Evolutionary conservation across 164 flowering plant species (phyloP), one percentile per base, ranked within the genome.

Genomic region (Pachysandra terminalis): DNA sequence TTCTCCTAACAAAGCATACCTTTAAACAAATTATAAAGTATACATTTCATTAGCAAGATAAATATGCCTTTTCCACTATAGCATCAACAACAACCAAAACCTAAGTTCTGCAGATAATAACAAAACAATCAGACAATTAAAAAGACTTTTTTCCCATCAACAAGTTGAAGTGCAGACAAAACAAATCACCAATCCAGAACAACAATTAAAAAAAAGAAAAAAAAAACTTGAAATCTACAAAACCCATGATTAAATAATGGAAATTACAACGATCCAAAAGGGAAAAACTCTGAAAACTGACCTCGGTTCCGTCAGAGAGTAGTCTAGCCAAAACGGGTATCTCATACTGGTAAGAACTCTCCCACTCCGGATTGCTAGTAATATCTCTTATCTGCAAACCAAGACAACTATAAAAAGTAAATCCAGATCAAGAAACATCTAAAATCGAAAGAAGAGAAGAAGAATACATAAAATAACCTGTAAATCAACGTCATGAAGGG

Each of bases 281-380:
- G 45, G 0, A 5, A 17, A 67, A 62, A 73, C 23, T 16, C n/a
- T 54, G 22, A 54, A 61, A 45, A 74, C 81, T 49, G 25, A 90
- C 98, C 98, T 94, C 97, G 5, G 89, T 74, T 66, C 97, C 98
- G 78, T 94, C 98, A 52, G 88, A 68, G 10, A 78, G 89, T 19
- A 88, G 74, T 81, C 81, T 86, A 25, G 92, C 95, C 75, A 94
- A 73, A 19, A 91, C 98, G 0, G 98, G 98, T 65, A 94, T 91
- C 81, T 94, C 97, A 73, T 86, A 94, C 73, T 91, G 95, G 73
- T 86, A 94, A 69, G 89, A 79, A 63, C 19, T 88, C 79, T 91
- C 96, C 98, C 97, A 94, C 37, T 86, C 90, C 0, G 90, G 84
- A 70, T 94, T 94, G 65, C 66, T 86, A 25, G 89, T 83, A 63